These are phyloP conservation scores for Fusarium globosum DNA, from an alignment of 2,329 filamentous ascomycete species.

Conservation along the genomic window DNA sequence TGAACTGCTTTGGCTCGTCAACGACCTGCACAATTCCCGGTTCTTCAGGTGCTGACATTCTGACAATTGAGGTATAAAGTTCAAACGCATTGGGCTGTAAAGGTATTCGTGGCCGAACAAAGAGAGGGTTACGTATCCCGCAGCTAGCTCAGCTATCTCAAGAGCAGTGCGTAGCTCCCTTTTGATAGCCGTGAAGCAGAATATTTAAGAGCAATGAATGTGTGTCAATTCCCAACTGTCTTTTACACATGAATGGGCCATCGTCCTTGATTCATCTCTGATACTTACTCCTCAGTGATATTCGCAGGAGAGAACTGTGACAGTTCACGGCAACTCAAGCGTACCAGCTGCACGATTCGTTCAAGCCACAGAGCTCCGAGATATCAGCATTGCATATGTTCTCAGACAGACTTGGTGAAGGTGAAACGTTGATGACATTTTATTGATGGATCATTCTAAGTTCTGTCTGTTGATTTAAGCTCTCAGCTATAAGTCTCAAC, in stretches of 20 bases:
- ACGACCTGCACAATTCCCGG: neutral
- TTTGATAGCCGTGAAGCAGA: rapidly evolving
- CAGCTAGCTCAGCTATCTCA: rapidly evolving
- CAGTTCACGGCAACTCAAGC: neutral
- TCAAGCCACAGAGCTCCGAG: no score
- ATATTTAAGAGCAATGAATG: rapidly evolving
- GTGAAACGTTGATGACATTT: no score
- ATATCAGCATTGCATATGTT: rapidly evolving
- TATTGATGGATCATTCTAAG: no score
- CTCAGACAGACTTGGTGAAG: rapidly evolving
- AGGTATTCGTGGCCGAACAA: neutral
- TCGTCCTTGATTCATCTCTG: neutral
- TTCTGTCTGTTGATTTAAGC: no score
- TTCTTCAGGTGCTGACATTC: neutral
- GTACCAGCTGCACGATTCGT: no score
- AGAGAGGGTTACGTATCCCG: rapidly evolving
- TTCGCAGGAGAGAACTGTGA: no score
- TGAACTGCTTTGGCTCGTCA: neutral
- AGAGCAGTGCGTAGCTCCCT: rapidly evolving
- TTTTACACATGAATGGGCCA: rapidly evolving
- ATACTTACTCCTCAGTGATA: neutral
- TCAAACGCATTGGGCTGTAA: rapidly evolving
- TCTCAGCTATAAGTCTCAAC: no score
- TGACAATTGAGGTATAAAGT: rapidly evolving
- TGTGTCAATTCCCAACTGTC: rapidly evolving